Percentiles rank a stretch among this genome's conserved stretches.
phyloP scores from a whole-genome alignment of 345 rosid species.

The Aurinia saxatilis region DNA sequence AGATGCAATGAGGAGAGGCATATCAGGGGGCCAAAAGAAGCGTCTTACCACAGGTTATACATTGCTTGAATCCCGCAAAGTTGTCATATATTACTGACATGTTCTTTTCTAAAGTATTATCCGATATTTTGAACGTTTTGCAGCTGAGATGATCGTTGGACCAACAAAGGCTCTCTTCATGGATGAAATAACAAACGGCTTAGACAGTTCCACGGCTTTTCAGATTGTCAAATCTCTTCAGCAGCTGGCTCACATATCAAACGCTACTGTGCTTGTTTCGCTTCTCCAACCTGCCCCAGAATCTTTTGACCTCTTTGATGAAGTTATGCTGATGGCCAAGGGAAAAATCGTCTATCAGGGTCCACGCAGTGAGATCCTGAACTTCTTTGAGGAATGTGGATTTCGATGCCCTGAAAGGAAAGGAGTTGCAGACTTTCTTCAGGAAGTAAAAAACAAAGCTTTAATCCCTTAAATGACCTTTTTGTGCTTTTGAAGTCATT shows the following conservation, averaged over 20 bases:
- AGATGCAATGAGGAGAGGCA: constrained; percentile 65
- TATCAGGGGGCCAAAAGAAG: constrained; percentile 81
- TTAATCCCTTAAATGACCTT: neutral
- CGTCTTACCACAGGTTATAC: constrained; percentile 69
- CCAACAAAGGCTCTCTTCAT: constrained; percentile 51
- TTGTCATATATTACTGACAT: neutral
- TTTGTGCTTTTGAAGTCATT: neutral
- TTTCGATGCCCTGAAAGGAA: constrained; percentile 75
- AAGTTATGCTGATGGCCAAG: constrained; percentile 62
- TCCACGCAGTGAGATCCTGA: constrained; percentile 50
- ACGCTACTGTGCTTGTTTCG: constrained; percentile 57
- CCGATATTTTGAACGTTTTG: neutral
- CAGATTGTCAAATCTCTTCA: constrained; percentile 67
- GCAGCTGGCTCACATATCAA: constrained; percentile 51
- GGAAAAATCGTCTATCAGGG: constrained; percentile 76
- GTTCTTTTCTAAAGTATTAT: neutral
- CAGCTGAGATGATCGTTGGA: constrained; percentile 75
- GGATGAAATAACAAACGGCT: constrained; percentile 76
- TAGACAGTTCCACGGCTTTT: constrained; percentile 81
- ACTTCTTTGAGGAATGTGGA: constrained; percentile 62
- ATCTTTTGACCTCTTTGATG: constrained; percentile 69
- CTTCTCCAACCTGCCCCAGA: constrained; percentile 88
- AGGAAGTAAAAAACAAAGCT: constrained; percentile 41
- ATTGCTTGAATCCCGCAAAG: neutral
- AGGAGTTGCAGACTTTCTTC: constrained; percentile 78